Base-by-base conservation (phyloP, 306 rosid species). In the Prunus campanulata region DNA sequence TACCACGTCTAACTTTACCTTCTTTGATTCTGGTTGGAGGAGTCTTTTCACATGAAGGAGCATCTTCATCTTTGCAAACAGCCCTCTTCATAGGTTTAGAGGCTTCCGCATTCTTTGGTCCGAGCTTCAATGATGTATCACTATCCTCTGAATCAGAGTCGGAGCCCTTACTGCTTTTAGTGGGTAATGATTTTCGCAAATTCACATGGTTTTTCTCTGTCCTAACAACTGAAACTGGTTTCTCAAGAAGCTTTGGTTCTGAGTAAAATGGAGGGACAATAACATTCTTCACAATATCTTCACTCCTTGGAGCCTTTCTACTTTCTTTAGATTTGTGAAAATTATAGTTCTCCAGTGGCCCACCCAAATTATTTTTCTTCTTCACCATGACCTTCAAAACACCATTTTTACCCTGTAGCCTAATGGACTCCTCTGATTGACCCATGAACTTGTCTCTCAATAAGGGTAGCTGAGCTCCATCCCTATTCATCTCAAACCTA, bases 321-420 rank as follows among this genome's bases (percentile, higher is more conserved):
- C 67, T 85, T 78, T 87, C 90, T 60, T 88, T 84, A 11, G 86
- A 75, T 79, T 88, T 89, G 52, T 5, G 67, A 76, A 80, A 83
- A 68, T 81, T 86, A 79, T 66, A 79, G 50, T 72, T 85, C 39
- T 89, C 92, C 16, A 66, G 61, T 59, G 87, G 69, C 55, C 83
- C 86, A 70, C 84, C 77, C 71, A 82, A 68, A 84, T 71, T 86
- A 77, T 83, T 87, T 68, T 85, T 91, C 85, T 87, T 90, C 73
- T 90, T 90, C 76, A 91, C 89, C 97, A 89, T 87, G 59, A 92
- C 99, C 90, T 90, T 95, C 78, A 95, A 78, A 78, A 95, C 99
- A 61, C 99, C 99, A 88, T 88, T 95, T 81, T 89, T 90, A 49
- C 99, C 99, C 87, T 95, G 99, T 82, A 92, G 86, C 88, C 97